Base-by-base conservation (phyloP, 1,284 basidiomycete species). In the Trichosporon coremiiforme region DNA sequence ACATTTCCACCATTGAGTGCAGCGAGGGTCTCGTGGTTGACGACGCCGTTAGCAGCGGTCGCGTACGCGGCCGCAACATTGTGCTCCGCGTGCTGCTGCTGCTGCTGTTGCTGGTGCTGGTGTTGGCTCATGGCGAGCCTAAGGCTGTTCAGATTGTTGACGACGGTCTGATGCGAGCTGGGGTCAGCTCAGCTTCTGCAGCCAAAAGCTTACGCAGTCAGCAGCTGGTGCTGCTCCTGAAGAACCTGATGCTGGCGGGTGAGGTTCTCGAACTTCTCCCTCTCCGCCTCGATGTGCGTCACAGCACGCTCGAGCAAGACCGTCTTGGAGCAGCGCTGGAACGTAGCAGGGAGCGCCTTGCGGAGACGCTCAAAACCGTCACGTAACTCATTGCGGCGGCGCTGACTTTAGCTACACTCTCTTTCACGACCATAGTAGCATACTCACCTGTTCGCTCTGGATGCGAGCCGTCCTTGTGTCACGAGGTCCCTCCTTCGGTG, bases 261-360 rank as follows among this genome's bases (percentile, higher is more conserved):
- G 17, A 67, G 36, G n/a, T 45, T 41, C 15, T 79, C 74, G 47
- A 71, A 55, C 64, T 75, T 69, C 2, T 38, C 55, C 36, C 31
- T 47, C 36, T n/a, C 31, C 12, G 29, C 35, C 25, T 50, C n/a
- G 13, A 22, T 65, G 33, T 66, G 57, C 17, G 15, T 86, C 87
- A 72, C 77, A 93, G 92, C 91, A 77, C 92, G 89, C 79, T 94
- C 92, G 76, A 95, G 88, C 70, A 94, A 85, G 71, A 89, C 90
- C 67, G 92, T 90, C 85, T 95, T 94, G 87, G 90, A 92, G 17
- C 90, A 89, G 86, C 93, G 91, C 87, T 94, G 92, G 85, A 91
- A 92, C 64, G 90, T 91, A 68, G 89, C 85, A 29, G 93, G 93
- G 72, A 95, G 88, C 67, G 89, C 90, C 75, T 91, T 90, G 87